Conservation (phyloP, 192 early-diverging fungal species). For the Entomortierella beljakovae region DNA sequence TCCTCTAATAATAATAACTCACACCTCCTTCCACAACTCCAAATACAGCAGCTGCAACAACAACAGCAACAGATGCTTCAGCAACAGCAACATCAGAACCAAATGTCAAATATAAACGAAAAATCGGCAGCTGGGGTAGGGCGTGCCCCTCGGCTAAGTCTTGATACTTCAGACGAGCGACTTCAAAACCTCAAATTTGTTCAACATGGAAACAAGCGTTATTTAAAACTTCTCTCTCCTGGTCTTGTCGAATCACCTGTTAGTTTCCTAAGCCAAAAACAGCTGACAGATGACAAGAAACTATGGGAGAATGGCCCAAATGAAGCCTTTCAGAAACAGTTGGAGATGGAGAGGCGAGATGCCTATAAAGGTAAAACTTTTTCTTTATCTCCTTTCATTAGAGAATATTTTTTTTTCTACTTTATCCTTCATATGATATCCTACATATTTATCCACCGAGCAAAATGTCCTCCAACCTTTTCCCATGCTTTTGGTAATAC, state of each 20-base stretch:
- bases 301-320: slow-evolving; percentile 51
- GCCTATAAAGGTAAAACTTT: slow-evolving; percentile 33
- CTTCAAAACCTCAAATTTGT: slow-evolving; percentile 41
- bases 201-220: slow-evolving; percentile 27
- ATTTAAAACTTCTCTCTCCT: slow-evolving; percentile 45
- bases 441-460: neutral
- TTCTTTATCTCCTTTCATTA: neutral
- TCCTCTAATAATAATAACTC: neutral
- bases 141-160: slow-evolving; percentile 28
- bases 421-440: slow-evolving; percentile 6
- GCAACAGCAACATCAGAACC: slow-evolving; percentile 27
- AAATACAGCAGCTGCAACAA: slow-evolving; percentile 6
- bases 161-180: slow-evolving; percentile 43
- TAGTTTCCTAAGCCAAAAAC: slow-evolving; percentile 31
- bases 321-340: slow-evolving; percentile 48
- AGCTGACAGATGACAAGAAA: slow-evolving; percentile 33
- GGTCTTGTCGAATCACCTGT: slow-evolving; percentile 45
- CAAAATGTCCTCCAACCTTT: neutral
- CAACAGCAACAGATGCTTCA: slow-evolving; percentile 14
- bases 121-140: slow-evolving; percentile 8
- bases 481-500: neutral
- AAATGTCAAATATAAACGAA: slow-evolving; percentile 14
- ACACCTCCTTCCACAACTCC: neutral
- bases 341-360: slow-evolving; percentile 34
- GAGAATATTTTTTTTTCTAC: too few relatives aligned